These are phyloP conservation scores for Cinchona pubescens DNA, from an alignment of 257 asterid species.

Conservation along the genomic window DNA sequence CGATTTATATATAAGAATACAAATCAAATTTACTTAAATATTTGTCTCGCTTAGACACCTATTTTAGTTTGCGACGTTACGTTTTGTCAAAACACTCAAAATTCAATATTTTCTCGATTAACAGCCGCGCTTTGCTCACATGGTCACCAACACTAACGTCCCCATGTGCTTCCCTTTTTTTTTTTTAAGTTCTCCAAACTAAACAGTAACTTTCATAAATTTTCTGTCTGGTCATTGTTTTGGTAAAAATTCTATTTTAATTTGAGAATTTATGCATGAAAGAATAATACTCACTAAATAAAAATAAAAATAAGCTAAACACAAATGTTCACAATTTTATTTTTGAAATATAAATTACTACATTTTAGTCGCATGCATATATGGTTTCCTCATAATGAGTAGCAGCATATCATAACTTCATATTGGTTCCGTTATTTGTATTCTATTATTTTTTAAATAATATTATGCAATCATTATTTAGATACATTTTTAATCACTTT, in stretches of 20 bases:
- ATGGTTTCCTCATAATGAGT: too few species aligned
- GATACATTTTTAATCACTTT: too few species aligned
- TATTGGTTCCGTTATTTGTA: too few species aligned
- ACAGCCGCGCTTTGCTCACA: conserved; percentile 41
- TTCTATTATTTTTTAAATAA: too few species aligned
- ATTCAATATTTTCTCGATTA: conserved; percentile 19
- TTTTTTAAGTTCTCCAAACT: neutral
- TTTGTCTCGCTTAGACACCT: too few species aligned
- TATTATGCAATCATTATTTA: too few species aligned
- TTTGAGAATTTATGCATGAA: neutral
- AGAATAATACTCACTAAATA: neutral
- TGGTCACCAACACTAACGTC: conserved; percentile 36
- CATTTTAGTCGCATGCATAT: too few species aligned
- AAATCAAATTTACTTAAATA: too few species aligned
- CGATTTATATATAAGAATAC: too few species aligned
- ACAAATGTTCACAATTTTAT: neutral
- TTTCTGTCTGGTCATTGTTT: neutral
- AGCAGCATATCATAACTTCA: too few species aligned
- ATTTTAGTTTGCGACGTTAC: conserved; percentile 11
- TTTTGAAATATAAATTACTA: too few species aligned
- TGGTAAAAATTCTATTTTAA: neutral
- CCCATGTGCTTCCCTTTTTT: conserved; percentile 26
- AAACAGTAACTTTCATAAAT: neutral
- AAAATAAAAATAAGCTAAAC: neutral
- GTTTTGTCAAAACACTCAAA: conserved; percentile 16